Evolutionary conservation across 257 asterid species (phyloP).

Genomic region (Nicotiana knightiana): DNA sequence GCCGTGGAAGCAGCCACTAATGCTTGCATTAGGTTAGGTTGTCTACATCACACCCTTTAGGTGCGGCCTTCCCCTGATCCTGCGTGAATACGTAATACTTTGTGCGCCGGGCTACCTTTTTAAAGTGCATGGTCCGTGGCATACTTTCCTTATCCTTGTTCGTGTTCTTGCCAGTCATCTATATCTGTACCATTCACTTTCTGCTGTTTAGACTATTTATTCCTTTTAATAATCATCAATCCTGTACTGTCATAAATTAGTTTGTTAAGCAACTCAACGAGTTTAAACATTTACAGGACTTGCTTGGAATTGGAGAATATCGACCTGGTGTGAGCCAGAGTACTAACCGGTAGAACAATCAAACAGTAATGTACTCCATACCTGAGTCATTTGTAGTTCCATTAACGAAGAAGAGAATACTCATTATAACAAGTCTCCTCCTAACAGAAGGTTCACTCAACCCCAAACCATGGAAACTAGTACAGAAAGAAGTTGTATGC

Average conservation of each 20-base stretch:
- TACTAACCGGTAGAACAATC: conserved; percentile 21
- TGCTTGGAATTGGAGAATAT: conserved; percentile 95
- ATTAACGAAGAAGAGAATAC: background rate
- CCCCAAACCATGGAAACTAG: background rate
- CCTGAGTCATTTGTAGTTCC: background rate
- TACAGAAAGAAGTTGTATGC: background rate
- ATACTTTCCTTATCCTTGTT: background rate
- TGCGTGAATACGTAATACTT: no score
- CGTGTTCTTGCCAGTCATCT: background rate
- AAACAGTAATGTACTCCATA: background rate
- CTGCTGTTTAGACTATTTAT: background rate
- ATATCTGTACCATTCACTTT: background rate
- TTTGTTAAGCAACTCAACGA: conserved; percentile 9
- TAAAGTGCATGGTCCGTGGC: background rate
- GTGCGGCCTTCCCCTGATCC: no score
- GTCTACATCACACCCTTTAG: no score
- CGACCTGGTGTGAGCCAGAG: conserved; percentile 54
- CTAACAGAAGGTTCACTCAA: background rate
- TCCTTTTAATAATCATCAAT: background rate
- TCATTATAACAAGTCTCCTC: background rate
- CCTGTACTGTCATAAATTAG: background rate
- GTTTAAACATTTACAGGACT: conserved; percentile 56
- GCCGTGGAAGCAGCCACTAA: no score
- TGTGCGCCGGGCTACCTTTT: no score
- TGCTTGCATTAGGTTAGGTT: no score